phyloP scores from a whole-genome alignment of 2,329 filamentous ascomycete species.

The Paecilomyces sp. region DNA sequence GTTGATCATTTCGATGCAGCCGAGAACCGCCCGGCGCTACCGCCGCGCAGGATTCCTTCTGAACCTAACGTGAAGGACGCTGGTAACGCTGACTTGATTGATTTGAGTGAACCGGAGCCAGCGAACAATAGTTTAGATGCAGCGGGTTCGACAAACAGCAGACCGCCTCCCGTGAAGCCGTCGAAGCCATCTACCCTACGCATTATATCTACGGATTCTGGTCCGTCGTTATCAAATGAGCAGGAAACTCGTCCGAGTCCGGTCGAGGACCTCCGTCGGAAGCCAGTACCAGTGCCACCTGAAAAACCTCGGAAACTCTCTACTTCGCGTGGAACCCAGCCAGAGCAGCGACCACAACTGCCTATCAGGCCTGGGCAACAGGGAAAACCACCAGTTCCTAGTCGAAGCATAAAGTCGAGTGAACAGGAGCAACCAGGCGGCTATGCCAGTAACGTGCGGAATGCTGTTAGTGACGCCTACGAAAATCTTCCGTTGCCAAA shows the following conservation, averaged over 20 bases:
- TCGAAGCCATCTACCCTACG: constrained; percentile 37
- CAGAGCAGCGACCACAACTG: constrained; percentile 16
- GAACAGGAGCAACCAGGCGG: constrained; percentile 1
- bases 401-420: not conserved
- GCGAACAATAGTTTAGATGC: constrained; percentile 7
- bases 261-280: constrained; percentile 22
- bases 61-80: constrained; percentile 15
- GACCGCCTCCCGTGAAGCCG: constrained; percentile 34
- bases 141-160: constrained; percentile 11
- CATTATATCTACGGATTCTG: constrained; percentile 19
- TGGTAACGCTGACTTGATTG: constrained; percentile 30
- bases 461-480: constrained; percentile 10
- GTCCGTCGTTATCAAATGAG: constrained; percentile 9
- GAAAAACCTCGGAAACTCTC: constrained; percentile 23
- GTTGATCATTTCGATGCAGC: constrained; percentile 18
- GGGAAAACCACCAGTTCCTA: constrained; percentile 1
- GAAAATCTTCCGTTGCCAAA: constrained; percentile 11
- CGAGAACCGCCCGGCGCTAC: constrained; percentile 29
- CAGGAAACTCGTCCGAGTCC: constrained; percentile 2
- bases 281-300: constrained; percentile 30
- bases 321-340: constrained; percentile 10
- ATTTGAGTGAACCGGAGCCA: constrained; percentile 28
- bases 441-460: constrained; percentile 9
- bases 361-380: constrained; percentile 17
- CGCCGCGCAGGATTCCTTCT: constrained; percentile 27